Conservation (phyloP, 2,329 filamentous ascomycete species). For the Verticillium alfalfae region DNA sequence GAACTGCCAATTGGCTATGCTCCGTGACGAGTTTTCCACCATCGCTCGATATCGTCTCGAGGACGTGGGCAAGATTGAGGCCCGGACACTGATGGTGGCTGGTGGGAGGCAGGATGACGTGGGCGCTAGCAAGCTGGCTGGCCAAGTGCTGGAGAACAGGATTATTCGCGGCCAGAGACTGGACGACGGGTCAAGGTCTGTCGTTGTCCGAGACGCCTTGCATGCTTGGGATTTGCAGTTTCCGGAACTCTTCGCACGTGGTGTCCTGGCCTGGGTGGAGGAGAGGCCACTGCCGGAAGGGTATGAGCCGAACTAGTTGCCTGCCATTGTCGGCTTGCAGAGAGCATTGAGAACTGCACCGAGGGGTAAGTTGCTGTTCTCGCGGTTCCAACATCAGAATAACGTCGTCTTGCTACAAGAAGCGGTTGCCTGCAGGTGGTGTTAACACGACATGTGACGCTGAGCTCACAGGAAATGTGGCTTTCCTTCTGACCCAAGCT, state of each 20-base stretch:
- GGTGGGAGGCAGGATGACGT: constrained; percentile 25
- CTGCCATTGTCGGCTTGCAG: not conserved
- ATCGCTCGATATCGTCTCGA: constrained; percentile 17
- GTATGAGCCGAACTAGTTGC: constrained; percentile 6
- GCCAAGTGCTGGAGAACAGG: constrained; percentile 10
- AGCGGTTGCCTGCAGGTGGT: no score
- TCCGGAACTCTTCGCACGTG: constrained; percentile 29
- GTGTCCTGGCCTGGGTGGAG: constrained; percentile 28
- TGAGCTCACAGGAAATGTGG: no score
- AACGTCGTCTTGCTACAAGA: no score
- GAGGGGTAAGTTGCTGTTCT: no score
- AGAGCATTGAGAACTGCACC: no score
- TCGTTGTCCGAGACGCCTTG: constrained; percentile 26
- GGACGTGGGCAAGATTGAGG: constrained; percentile 17
- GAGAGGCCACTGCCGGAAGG: constrained; percentile 17
- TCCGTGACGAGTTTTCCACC: constrained; percentile 16
- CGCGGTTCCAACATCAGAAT: no score
- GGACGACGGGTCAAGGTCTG: constrained; percentile 18
- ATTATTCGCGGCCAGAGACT: constrained; percentile 13
- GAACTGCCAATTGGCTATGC: constrained; percentile 21
- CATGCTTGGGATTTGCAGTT: constrained; percentile 35
- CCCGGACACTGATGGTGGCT: constrained; percentile 20
- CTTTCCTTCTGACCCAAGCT: no score
- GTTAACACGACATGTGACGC: no score
- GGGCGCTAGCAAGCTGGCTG: constrained; percentile 22